phyloP scores from a whole-genome alignment of 768 basidiomycete genomes.

The Albatrellus ellisii region DNA sequence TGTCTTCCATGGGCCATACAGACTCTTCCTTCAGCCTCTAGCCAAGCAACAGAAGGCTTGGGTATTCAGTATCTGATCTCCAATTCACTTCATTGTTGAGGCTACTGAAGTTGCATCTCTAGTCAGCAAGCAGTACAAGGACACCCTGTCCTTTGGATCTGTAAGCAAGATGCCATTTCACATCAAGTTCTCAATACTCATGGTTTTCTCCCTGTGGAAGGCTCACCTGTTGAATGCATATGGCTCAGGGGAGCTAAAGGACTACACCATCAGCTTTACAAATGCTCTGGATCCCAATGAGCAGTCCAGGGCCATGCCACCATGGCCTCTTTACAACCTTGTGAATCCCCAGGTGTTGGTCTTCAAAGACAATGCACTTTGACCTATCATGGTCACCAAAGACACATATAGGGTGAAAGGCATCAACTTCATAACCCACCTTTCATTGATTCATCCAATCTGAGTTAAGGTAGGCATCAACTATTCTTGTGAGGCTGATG shows the following conservation, averaged over 20 bases:
- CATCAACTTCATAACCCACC: slow-evolving; percentile 4
- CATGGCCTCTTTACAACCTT: slow-evolving; percentile 10
- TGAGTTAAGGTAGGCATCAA: too few relatives aligned
- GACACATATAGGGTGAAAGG: slow-evolving; percentile 8
- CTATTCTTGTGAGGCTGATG: too few relatives aligned
- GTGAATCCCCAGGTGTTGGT: slow-evolving; percentile 5
- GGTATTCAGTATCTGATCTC: slow-evolving; percentile 6
- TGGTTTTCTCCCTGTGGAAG: background rate
- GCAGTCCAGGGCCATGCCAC: background rate
- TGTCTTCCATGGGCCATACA: slow-evolving; percentile 12
- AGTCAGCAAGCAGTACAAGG: slow-evolving; percentile 12
- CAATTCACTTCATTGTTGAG: too few relatives aligned
- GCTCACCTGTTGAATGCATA: slow-evolving; percentile 8
- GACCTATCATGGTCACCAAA: slow-evolving; percentile 2
- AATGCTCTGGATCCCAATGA: slow-evolving; percentile 12
- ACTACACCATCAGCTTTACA: slow-evolving; percentile 11
- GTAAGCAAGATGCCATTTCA: background rate
- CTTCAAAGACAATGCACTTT: slow-evolving; percentile 3
- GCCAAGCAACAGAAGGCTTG: slow-evolving; percentile 9
- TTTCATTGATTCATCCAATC: slow-evolving; percentile 9
- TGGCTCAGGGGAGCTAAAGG: slow-evolving; percentile 6
- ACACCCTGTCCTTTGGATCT: slow-evolving; percentile 7
- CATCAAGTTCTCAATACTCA: background rate
- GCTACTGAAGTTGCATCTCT: background rate
- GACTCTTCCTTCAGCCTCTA: slow-evolving; percentile 5